Percentiles rank a stretch among this genome's conserved stretches.
Evolutionary conservation across 148 eudicot species (phyloP).

Genomic region (Cornus suecica): DNA sequence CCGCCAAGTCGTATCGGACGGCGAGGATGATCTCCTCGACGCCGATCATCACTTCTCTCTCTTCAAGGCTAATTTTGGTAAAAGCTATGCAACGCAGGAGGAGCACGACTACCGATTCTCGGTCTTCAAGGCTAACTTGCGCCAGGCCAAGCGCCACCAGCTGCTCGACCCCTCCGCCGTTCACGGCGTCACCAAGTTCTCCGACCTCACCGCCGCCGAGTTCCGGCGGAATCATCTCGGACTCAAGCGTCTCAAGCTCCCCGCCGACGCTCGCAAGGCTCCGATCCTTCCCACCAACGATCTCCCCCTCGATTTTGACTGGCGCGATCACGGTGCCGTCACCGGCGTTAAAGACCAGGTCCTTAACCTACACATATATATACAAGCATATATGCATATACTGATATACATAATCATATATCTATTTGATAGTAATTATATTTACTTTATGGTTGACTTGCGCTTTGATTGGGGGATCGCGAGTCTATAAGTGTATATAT

Average conservation of each 20-base stretch:
- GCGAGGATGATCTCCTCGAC: conserved; percentile 31
- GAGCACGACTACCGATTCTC: conserved; percentile 65
- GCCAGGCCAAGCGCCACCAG: conserved; percentile 74
- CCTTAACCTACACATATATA: background rate
- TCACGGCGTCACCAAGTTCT: conserved; percentile 84
- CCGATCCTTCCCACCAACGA: conserved; percentile 64
- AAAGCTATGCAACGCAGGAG: conserved; percentile 45
- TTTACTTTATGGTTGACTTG: too few species aligned
- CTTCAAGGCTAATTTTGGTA: conserved; percentile 61
- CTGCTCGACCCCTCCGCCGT: conserved; percentile 68
- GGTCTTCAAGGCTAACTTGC: conserved; percentile 68
- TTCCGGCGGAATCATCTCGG: conserved; percentile 51
- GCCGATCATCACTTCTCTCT: conserved; percentile 73
- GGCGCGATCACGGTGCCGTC: conserved; percentile 88
- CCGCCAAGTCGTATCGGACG: conserved; percentile 52
- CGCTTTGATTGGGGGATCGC: too few species aligned
- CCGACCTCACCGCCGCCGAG: conserved; percentile 78
- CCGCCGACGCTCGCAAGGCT: conserved; percentile 66
- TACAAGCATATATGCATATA: background rate
- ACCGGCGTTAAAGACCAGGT: conserved; percentile 81
- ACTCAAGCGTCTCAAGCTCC: conserved; percentile 45
- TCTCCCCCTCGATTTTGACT: conserved; percentile 70
- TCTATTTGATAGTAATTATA: too few species aligned
- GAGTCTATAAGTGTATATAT: too few species aligned
- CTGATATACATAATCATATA: too few species aligned